Base-by-base conservation (phyloP, 1,139 yeast genomes). In the Kurtzmaniella quercitrusa region DNA sequence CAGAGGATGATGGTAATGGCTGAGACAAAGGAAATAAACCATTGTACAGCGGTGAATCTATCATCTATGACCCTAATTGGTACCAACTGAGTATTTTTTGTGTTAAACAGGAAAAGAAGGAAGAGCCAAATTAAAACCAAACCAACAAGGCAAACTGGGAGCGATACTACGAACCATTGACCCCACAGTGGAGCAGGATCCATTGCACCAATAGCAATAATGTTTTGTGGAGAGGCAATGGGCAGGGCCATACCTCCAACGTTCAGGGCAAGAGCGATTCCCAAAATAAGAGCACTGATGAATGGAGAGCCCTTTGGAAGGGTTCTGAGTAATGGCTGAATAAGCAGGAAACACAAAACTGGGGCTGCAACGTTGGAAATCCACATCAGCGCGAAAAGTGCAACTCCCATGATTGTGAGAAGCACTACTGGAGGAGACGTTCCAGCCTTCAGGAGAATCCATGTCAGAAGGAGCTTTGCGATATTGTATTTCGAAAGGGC, bases 231-330 rank as follows among this genome's bases (percentile, higher is more conserved):
- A 5, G 88, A 82, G 0, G 90, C 82, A 49, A 84, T 84, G 14
- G 91, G 91, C n/a, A 87, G 81, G 0, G 89, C 80, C 87, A 84
- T 81, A 52, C 91, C 91, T 33, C 88, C 90, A 40, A 82, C 65
- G 56, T 84, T 82, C 9, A 88, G 82, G 8, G 87, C 82, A 34
- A 84, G 66, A 0, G 91, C 91, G 47, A 84, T 82, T 46, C 90
- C 89, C 48, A 84, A 66, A 36, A 83, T 80, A 45, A 84, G 68
- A 1, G 89, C 84, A 51, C 78, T 73, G 12, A 78, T 81, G 56
- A 82, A 81, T 38, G 74, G 79, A 0, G 85, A 75, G 11, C 78
- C 82, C 38, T 77, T 75, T 7, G 85, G 82, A 39, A 83, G 63
- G 1, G 85, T 77, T 53, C 86, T 74, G 44, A 83, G 66, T 21